Conservation (phyloP, 768 basidiomycete species). For the Termitomyces titanicus region DNA sequence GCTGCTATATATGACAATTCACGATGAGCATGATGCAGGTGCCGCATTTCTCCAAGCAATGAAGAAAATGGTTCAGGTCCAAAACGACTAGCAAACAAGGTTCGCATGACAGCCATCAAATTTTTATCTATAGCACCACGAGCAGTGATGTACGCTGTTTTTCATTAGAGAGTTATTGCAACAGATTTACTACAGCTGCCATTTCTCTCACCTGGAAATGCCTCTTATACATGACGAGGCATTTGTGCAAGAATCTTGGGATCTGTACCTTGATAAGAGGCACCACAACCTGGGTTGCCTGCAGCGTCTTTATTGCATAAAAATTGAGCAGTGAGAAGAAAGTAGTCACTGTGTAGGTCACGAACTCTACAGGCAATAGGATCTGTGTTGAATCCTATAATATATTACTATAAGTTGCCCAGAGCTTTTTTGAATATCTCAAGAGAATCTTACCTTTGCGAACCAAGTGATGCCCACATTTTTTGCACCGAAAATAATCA, state of each 20-base stretch:
- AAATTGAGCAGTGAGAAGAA: background rate
- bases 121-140: background rate
- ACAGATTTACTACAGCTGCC: too few relatives aligned
- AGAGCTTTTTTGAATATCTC: too few relatives aligned
- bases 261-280: background rate
- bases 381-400: background rate
- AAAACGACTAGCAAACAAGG: background rate
- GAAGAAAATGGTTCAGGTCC: background rate
- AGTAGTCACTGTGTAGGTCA: background rate
- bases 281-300: background rate
- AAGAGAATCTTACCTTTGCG: too few relatives aligned
- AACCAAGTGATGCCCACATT: background rate
- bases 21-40: background rate
- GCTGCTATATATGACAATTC: constrained; percentile 2
- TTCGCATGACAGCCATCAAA: background rate
- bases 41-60: background rate
- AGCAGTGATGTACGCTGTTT: background rate
- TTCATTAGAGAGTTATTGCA: too few relatives aligned
- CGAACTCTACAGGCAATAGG: background rate
- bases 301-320: background rate
- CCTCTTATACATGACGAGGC: background rate
- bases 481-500: constrained; percentile 1
- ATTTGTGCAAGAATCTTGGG: background rate
- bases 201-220: background rate
- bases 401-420: too few relatives aligned